Evolutionary conservation across 768 basidiomycete species (phyloP).

Genomic region (Mrakia frigida): DNA sequence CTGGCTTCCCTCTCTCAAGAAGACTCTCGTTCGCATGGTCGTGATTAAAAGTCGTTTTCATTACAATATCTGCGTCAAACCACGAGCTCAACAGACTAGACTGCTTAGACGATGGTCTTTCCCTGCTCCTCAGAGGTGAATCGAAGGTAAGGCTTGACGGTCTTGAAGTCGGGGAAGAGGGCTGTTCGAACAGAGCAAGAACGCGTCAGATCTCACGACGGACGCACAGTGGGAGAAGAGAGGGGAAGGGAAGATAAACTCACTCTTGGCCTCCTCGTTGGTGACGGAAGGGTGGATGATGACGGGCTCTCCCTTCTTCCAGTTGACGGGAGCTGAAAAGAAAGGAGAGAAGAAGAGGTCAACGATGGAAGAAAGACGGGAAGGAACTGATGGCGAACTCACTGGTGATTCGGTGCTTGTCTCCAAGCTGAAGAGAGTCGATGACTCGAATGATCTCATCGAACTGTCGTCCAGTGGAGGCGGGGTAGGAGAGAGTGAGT

Average conservation of each 20-base stretch:
- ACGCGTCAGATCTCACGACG: no score
- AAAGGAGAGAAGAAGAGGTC: slow-evolving; percentile 49
- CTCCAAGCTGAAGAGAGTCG: slow-evolving; percentile 84
- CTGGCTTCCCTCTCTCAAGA: no score
- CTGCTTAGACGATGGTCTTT: slow-evolving; percentile 9
- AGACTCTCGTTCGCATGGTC: no score
- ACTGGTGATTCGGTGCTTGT: slow-evolving; percentile 45
- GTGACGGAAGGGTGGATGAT: slow-evolving; percentile 71
- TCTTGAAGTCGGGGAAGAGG: slow-evolving; percentile 74
- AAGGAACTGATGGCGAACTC: background rate
- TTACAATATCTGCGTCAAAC: no score
- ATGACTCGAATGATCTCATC: slow-evolving; percentile 65
- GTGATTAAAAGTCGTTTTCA: no score
- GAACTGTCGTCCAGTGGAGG: slow-evolving; percentile 85
- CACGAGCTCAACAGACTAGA: no score
- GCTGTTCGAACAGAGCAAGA: no score
- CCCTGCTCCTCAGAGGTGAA: slow-evolving; percentile 43
- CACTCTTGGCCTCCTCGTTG: slow-evolving; percentile 54
- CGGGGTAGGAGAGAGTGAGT: slow-evolving; percentile 78
- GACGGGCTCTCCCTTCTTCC: slow-evolving; percentile 88
- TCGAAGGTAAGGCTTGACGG: slow-evolving; percentile 71
- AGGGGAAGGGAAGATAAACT: background rate
- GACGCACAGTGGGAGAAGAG: no score
- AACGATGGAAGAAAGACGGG: slow-evolving; percentile 51
- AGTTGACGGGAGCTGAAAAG: slow-evolving; percentile 77